Evolutionary conservation across 345 rosid genomes (phyloP).

Genomic region (Heritiera fomes): DNA sequence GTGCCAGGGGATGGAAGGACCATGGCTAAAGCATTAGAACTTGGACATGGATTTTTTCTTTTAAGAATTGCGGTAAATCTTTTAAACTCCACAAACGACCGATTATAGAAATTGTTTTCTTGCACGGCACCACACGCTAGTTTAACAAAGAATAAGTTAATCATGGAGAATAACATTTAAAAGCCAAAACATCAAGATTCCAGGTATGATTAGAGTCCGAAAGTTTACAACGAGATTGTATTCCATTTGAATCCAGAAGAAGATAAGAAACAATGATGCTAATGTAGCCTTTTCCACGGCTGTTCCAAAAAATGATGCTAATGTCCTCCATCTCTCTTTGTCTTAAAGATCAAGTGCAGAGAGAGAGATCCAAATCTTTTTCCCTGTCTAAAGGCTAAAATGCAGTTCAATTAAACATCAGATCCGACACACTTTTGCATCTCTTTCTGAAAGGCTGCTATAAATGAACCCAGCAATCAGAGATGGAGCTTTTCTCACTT

Average conservation of each 20-base stretch:
- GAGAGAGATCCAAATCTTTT: neutral
- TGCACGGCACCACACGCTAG: too few relatives aligned
- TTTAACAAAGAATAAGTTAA: neutral
- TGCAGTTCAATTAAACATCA: conserved; percentile 6
- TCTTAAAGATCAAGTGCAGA: neutral
- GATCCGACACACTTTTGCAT: neutral
- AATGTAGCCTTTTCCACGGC: neutral
- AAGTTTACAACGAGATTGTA: neutral
- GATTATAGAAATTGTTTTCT: too few relatives aligned
- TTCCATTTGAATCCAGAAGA: neutral
- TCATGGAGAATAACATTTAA: neutral
- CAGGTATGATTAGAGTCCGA: neutral
- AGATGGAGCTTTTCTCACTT: conserved; percentile 16
- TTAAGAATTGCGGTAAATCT: too few relatives aligned
- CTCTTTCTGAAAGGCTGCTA: conserved; percentile 9
- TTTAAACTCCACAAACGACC: too few relatives aligned
- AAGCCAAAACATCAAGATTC: neutral
- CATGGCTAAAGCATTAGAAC: too few relatives aligned
- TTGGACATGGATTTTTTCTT: too few relatives aligned
- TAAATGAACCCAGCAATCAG: conserved; percentile 13
- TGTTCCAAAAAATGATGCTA: neutral
- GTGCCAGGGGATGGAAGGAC: too few relatives aligned
- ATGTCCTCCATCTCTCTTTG: neutral
- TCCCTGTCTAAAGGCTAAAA: neutral
- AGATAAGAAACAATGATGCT: neutral